Evolutionary conservation across 495 filamentous ascomycete genomes (phyloP).

Genomic region (Cetradonia linearis): DNA sequence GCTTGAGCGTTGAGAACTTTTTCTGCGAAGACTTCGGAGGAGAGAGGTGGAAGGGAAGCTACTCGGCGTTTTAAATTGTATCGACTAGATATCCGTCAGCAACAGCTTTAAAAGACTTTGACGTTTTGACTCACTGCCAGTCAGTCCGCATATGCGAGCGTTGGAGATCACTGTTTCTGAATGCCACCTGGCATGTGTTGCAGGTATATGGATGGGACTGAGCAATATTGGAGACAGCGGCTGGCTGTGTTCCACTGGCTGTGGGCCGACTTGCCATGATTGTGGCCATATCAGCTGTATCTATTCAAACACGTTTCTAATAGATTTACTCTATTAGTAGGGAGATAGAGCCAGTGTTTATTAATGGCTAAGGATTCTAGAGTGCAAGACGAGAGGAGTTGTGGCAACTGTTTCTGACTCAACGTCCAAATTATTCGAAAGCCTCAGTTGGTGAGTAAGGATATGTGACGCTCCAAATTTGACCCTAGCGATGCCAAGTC

Average conservation of each 20-base stretch:
- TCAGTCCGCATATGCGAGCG: slow-evolving; percentile 92
- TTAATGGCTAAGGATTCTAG: background rate
- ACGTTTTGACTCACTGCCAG: slow-evolving; percentile 74
- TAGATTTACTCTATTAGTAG: background rate
- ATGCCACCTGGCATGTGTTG: slow-evolving; percentile 95
- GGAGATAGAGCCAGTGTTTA: background rate
- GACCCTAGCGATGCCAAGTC: slow-evolving; percentile 9
- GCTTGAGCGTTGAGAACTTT: slow-evolving; percentile 93
- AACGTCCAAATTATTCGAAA: background rate
- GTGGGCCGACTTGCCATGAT: slow-evolving; percentile 30
- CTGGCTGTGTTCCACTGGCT: slow-evolving; percentile 30
- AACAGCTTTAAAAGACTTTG: background rate
- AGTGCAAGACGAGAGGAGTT: background rate
- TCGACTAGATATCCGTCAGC: slow-evolving; percentile 44
- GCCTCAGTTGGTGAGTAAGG: background rate
- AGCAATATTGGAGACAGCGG: slow-evolving; percentile 29
- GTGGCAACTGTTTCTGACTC: background rate
- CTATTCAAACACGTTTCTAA: no score
- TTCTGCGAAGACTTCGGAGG: slow-evolving; percentile 88
- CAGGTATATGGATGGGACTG: slow-evolving; percentile 83
- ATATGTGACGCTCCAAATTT: background rate
- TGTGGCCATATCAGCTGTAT: slow-evolving; percentile 39
- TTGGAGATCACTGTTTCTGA: slow-evolving; percentile 87
- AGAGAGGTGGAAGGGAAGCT: slow-evolving; percentile 80
- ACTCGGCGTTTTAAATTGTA: slow-evolving; percentile 97